Base-by-base conservation (phyloP, 192 early-diverging fungal species). In the Backusella mclennaniae region DNA sequence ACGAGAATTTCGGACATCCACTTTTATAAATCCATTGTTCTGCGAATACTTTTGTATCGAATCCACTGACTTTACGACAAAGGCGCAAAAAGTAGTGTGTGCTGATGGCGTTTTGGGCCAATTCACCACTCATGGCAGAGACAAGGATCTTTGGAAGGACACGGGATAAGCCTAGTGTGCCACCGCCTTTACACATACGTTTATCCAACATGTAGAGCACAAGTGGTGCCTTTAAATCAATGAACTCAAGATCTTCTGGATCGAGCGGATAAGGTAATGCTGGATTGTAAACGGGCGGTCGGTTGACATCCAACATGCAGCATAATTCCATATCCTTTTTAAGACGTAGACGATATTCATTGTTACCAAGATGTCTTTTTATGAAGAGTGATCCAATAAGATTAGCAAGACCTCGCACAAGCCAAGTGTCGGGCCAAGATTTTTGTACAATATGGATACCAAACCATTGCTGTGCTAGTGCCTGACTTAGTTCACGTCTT, bases 21-120 rank as follows among this genome's bases (percentile, higher is more conserved):
- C 93, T 93, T 33, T 93, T 93, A 78, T 91, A 95, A 23, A 98
- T 91, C 97, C 98, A 98, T 85, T 98, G 96, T 26, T 95, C 93
- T 11, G 93, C 88, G 80, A 99, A 98, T 31, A 76, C 81, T 77
- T 93, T 92, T 8, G 85, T 85, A 67, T 88, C 96, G 4, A 95
- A 82, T 31, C 94, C 94, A 80, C 94, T 95, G 38, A 97, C 88
- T 77, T 96, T 96, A 46, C 95, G 89, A 74, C 95, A 96, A 38
- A 90, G 80, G 66, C 92, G 87, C 71, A 97, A 83, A 80, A 97
- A 94, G 80, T 88, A 89, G 59, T 87, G 84, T 0, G 94, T 96
- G 35, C 85, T 85, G 17, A 95, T 83, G 1, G 88, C 87, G 35
- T 87, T 88, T 1, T 87, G 83, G 1, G 80, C 66, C 67, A 92